Base-by-base conservation (phyloP, 257 asterid species). In the Capsicum chinense region DNA sequence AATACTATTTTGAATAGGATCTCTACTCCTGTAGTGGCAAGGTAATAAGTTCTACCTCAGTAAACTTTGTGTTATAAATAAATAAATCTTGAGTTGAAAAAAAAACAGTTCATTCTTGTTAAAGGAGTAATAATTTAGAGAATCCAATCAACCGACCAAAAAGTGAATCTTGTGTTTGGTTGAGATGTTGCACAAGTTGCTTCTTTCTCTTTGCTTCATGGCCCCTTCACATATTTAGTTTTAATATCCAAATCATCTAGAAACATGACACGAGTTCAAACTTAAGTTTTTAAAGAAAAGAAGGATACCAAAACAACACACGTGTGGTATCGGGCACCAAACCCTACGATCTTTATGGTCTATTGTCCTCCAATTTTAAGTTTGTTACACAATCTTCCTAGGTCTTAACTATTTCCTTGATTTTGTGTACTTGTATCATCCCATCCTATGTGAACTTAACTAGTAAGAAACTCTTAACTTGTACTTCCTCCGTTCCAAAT, bases 281-380 rank as follows among this genome's bases (percentile, higher is more conserved):
- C 67, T 11, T 12, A 58, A 14, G 39, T 16, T 4, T 26, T 15
- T 58, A 74, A 37, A 52, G 62, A 35, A 16, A 63, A 6, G 8
- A 39, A 37, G 8, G 3, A 3, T 42, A 78, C 81, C 42, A 81
- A 79, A 83, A 44, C 47, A 13, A 50, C 86, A 85, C 91, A 89
- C 91, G 92, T 88, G 90, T 73, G 90, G 85, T 91, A 92, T 90
- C 88, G 90, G 89, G 85, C 71, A 57, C 80, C 63, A 79, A 82
- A 83, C 54, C 67, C 83, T 82, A 83, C 80, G 26, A 59, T 52
- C 39, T 73, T 21, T 76, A 44, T 50, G 47, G 14, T 26, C 66
- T 74, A 81, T 13, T 37, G 57, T 82, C 68, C 81, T 79, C 56
- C 33, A 26, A 26, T 26, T 26, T 26, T n/a, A 14, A 19, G 9